Base-by-base conservation (phyloP, 2,329 filamentous ascomycete genomes). In the Verticillium klebahnii region DNA sequence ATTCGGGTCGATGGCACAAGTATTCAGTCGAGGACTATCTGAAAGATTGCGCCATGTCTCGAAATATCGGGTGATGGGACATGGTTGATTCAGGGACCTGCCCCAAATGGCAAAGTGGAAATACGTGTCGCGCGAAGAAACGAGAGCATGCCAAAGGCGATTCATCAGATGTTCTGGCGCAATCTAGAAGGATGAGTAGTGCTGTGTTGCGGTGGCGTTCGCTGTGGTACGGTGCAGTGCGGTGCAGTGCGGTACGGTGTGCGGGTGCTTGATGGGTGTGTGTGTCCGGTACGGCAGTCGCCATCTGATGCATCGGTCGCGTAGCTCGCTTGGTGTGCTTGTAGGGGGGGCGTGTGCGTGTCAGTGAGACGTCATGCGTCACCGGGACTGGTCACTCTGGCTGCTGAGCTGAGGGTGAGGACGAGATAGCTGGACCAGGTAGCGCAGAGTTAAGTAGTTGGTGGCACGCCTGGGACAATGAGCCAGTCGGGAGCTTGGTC, bases 11-110 rank as follows among this genome's bases (percentile, higher is more conserved):
- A 50, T 25, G 45, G 45, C 45, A 23, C 45, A 50, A 50, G 45
- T 25, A 19, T 12, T 50, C 29, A 29, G 29, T 29, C 29, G 45
- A 14, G 17, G 8, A 50, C n/a, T 11, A 25, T 36, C 19, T 23
- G 31, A 56, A 25, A 19, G 55, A 58, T 58, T 40, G 57, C 57
- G 57, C 57, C 57, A 58, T 58, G 57, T 58, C 57, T 58, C 19
- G 57, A 15, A 45, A 40, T 25, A 58, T 45, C 36, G 25, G 23
- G 37, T 40, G n/a, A 58, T 58, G 55, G 45, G 45, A n/a, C 11
- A 19, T 11, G 8, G 19, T 50, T 50, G 45, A 50, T 50, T 50
- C 45, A 50, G 45, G 45, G n/a, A 25, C 45, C 45, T 50, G 45
- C 45, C 45, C n/a, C 19, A 50, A 50, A 50, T 50, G 45, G 45